Evolutionary conservation across 306 rosid species (phyloP), one percentile per base, ranked within the genome.

Genomic region (Luffa aegyptiaca): DNA sequence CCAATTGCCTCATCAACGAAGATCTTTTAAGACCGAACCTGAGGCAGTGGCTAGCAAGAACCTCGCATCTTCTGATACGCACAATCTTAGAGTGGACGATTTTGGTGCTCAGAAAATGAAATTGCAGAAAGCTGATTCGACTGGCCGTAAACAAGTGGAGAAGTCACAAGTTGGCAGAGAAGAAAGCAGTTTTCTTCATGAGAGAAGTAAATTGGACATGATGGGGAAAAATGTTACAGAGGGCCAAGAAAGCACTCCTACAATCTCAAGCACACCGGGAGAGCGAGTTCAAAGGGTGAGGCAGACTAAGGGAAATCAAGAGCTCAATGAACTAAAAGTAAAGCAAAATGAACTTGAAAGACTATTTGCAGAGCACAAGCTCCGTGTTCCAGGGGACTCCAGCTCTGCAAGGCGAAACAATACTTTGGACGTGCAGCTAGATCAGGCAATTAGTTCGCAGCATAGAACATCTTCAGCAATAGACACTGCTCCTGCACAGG

Each of bases 291-390:
- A 89, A 85, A 93, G 96, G 87, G 89, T 72, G 35, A 90, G 98
- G 86, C 94, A 91, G 84, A 79, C 91, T 59, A 96, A 90, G 86
- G 98, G 98, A 72, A 93, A 90, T 73, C 99, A 96, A 79, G 99
- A 86, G 81, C 88, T 88, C 57, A 92, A 93, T 78, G 98, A 90
- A 84, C 92, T 96, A 71, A 96, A 93, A 85, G 79, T 96, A 80
- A 96, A 96, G 90, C 98, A 98, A 9, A 90, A 96, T 85, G 99
- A 96, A 81, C 96, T 96, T 64, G 99, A 96, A 84, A 93, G 86
- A 91, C 97, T 96, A 81, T 96, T 90, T 83, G 99, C 98, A 20
- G 98, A 91, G 86, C 99, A 93, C 89, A 93, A 96, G 82, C 93
- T 93, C 75, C 90, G 97, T 84, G 90, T 90, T 87, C 99, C 99